phyloP scores from a whole-genome alignment of 371 early-diverging fungal species.

The Mortierella sp. region DNA sequence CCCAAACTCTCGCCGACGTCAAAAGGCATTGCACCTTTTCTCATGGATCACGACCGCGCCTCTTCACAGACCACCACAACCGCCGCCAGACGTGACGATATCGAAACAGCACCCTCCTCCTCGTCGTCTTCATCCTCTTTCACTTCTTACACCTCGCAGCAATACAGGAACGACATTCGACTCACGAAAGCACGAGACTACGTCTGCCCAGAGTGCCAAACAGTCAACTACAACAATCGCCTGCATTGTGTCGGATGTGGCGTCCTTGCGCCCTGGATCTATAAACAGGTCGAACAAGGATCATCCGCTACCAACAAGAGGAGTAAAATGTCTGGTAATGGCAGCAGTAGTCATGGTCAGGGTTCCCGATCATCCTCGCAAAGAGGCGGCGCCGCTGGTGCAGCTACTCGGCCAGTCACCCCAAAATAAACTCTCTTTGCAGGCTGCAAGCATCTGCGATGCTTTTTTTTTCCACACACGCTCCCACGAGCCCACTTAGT shows the following conservation, averaged over 20 bases:
- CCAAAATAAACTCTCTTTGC: too few species aligned
- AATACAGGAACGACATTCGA: conserved; percentile 29
- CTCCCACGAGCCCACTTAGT: too few species aligned
- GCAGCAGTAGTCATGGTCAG: background rate
- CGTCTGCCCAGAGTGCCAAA: conserved; percentile 38
- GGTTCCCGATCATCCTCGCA: too few species aligned
- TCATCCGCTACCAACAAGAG: background rate
- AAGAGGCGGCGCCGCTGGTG: too few species aligned
- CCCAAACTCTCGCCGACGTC: background rate
- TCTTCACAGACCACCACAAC: background rate
- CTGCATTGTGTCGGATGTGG: conserved; percentile 49
- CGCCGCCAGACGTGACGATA: background rate
- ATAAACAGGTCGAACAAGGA: background rate
- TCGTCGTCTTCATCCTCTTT: too few species aligned
- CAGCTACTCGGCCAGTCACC: too few species aligned
- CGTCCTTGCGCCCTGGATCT: conserved; percentile 29
- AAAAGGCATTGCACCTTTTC: background rate
- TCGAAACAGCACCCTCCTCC: background rate
- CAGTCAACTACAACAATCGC: conserved; percentile 35
- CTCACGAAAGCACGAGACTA: conserved; percentile 43
- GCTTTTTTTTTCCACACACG: too few species aligned
- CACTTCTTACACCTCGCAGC: background rate
- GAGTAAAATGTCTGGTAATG: background rate
- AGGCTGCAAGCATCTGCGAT: too few species aligned
- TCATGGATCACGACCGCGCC: background rate